These are phyloP conservation scores for Phallus indusiatus DNA, from an alignment of 768 basidiomycete genomes.

Conservation along the genomic window DNA sequence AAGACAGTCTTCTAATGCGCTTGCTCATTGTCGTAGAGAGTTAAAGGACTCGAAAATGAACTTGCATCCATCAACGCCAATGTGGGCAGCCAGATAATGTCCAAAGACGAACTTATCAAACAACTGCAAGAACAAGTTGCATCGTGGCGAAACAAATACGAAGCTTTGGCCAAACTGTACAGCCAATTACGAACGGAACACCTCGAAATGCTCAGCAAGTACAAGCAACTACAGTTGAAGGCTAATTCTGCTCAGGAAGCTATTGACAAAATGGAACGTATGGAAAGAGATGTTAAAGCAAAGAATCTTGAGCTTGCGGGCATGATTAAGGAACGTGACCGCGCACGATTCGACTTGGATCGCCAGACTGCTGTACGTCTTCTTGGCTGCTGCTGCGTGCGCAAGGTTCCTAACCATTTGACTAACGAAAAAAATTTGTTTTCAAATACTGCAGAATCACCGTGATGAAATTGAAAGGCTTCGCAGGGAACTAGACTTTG, in stretches of 20 bases:
- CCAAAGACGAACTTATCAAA: conserved; percentile 93
- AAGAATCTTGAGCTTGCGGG: conserved; percentile 98
- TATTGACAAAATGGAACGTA: conserved; percentile 95
- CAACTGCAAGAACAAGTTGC: conserved; percentile 95
- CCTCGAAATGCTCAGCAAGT: conserved; percentile 92
- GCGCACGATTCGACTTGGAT: conserved; percentile 92
- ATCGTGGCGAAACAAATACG: conserved; percentile 97
- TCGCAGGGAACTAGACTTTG: conserved; percentile 85
- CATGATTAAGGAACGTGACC: conserved; percentile 96
- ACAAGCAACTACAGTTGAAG: conserved; percentile 95
- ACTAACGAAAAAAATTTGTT: background rate
- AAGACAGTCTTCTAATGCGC: conserved; percentile 1
- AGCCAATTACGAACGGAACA: conserved; percentile 97
- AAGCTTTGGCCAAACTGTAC: conserved; percentile 95
- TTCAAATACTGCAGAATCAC: conserved; percentile 42
- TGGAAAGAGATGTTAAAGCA: conserved; percentile 97
- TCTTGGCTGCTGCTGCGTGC: background rate
- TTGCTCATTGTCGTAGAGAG: conserved; percentile 45
- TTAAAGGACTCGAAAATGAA: conserved; percentile 92
- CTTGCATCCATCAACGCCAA: conserved; percentile 65
- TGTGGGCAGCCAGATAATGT: conserved; percentile 73
- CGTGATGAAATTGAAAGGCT: conserved; percentile 92
- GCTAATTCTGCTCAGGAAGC: conserved; percentile 98
- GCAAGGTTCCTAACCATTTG: background rate
- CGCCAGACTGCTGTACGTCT: conserved; percentile 63